Conservation (phyloP, 176 grass and related monocot species). For the Paspalum vaginatum region DNA sequence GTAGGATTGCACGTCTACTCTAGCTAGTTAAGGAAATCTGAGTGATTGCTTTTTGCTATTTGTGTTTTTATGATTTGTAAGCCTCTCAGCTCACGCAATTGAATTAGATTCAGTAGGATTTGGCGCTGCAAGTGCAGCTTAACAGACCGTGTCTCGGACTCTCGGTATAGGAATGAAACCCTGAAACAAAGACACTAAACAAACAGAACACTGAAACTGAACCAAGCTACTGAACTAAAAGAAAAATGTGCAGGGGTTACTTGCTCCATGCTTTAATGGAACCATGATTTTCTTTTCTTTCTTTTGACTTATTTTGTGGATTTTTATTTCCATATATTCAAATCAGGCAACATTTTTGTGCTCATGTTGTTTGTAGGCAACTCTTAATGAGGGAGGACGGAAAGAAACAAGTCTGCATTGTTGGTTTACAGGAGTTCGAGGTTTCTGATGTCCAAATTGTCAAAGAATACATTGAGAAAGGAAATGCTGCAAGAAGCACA, state of each 20-base stretch:
- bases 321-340: neutral
- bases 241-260: no score
- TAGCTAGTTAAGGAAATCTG: neutral
- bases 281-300: neutral
- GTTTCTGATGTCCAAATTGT: slow-evolving; percentile 97
- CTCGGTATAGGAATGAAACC: no score
- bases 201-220: no score
- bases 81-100: no score
- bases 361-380: slow-evolving; percentile 60
- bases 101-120: no score
- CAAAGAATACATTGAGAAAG: slow-evolving; percentile 99
- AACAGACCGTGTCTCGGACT: no score
- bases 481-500: slow-evolving; percentile 92
- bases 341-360: neutral
- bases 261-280: slow-evolving; percentile 9
- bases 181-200: no score
- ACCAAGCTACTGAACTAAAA: no score
- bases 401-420: slow-evolving; percentile 97
- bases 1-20: neutral
- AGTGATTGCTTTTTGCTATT: neutral
- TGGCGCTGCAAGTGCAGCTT: no score
- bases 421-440: slow-evolving; percentile 97
- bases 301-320: neutral
- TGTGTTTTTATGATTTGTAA: neutral
- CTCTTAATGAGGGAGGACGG: slow-evolving; percentile 98